phyloP scores from a whole-genome alignment of 352 stramenopile species.

The Pythium myriotylum region DNA sequence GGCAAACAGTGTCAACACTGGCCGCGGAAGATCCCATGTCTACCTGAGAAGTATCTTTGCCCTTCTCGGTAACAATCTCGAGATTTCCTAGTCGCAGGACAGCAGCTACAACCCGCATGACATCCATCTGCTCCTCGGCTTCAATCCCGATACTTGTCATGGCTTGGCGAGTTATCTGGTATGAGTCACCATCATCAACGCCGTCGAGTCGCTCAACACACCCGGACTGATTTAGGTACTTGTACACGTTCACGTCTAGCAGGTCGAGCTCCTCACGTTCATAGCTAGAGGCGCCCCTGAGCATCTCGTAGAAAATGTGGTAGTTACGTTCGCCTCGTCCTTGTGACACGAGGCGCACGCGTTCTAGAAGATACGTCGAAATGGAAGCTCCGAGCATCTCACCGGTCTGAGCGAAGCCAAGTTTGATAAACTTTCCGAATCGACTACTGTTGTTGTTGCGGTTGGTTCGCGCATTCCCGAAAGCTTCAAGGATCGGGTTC shows the following conservation, averaged over 20 bases:
- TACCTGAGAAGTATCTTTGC: conserved; percentile 66
- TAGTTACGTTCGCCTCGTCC: conserved; percentile 96
- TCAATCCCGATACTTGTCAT: conserved; percentile 88
- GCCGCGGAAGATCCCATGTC: conserved; percentile 46
- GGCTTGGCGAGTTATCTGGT: conserved; percentile 63
- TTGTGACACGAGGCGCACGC: conserved; percentile 93
- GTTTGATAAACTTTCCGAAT: conserved; percentile 97
- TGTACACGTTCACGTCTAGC: conserved; percentile 57
- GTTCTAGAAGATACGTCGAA: conserved; percentile 96
- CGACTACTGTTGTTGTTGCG: conserved; percentile 96
- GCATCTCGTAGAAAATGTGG: conserved; percentile 98
- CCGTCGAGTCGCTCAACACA: conserved; percentile 75
- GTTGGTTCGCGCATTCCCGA: conserved; percentile 95
- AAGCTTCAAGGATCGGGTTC: conserved; percentile 96
- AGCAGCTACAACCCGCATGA: conserved; percentile 83
- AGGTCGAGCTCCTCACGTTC: conserved; percentile 58
- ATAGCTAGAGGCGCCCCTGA: conserved; percentile 63
- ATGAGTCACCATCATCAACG: conserved; percentile 82
- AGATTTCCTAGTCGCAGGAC: conserved; percentile 90
- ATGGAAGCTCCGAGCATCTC: conserved; percentile 83
- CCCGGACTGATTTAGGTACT: conserved; percentile 86
- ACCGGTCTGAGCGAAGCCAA: conserved; percentile 82
- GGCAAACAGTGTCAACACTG: conserved; percentile 85
- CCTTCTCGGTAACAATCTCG: conserved; percentile 69
- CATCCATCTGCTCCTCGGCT: conserved; percentile 70